Evolutionary conservation across 2,329 filamentous ascomycete species (phyloP).

Genomic region (Cladophialophora chaetospira): DNA sequence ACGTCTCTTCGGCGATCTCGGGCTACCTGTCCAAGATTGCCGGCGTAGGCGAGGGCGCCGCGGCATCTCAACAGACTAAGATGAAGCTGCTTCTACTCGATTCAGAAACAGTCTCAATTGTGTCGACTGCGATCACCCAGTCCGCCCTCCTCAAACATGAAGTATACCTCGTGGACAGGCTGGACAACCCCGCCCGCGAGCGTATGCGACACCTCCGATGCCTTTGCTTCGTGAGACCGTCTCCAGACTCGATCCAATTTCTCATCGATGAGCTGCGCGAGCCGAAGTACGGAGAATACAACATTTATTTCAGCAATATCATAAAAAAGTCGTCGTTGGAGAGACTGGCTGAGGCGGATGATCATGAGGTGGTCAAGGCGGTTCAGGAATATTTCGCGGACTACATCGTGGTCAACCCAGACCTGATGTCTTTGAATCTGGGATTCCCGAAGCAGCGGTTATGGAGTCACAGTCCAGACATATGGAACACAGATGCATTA

Average conservation of each 20-base stretch:
- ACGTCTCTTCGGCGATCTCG: conserved; percentile 87
- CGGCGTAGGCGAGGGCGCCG: conserved; percentile 71
- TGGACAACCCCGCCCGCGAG: conserved; percentile 86
- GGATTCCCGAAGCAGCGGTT: conserved; percentile 71
- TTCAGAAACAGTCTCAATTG: conserved; percentile 87
- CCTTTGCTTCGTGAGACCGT: conserved; percentile 88
- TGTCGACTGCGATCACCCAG: conserved; percentile 94
- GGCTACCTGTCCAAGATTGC: conserved; percentile 98
- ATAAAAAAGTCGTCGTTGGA: conserved; percentile 95
- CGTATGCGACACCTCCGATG: conserved; percentile 98
- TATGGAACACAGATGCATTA: conserved; percentile 87
- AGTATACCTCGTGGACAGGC: conserved; percentile 93
- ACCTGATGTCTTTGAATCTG: conserved; percentile 81
- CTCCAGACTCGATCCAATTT: conserved; percentile 86
- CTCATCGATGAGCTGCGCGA: conserved; percentile 94
- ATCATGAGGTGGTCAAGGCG: conserved; percentile 91
- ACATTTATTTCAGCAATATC: conserved; percentile 96
- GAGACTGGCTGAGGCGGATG: conserved; percentile 90
- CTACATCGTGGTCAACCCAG: conserved; percentile 91
- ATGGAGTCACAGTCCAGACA: conserved; percentile 79
- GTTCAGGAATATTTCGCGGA: conserved; percentile 97
- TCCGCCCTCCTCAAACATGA: conserved; percentile 93
- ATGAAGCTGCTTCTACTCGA: conserved; percentile 98
- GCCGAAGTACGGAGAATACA: conserved; percentile 96
- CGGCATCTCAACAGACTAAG: conserved; percentile 71